A percentile compares a stretch with the other conserved stretches of the same genome.
phyloP scores from a whole-genome alignment of 2,329 filamentous ascomycete genomes.

The Xylariaceae sp. region DNA sequence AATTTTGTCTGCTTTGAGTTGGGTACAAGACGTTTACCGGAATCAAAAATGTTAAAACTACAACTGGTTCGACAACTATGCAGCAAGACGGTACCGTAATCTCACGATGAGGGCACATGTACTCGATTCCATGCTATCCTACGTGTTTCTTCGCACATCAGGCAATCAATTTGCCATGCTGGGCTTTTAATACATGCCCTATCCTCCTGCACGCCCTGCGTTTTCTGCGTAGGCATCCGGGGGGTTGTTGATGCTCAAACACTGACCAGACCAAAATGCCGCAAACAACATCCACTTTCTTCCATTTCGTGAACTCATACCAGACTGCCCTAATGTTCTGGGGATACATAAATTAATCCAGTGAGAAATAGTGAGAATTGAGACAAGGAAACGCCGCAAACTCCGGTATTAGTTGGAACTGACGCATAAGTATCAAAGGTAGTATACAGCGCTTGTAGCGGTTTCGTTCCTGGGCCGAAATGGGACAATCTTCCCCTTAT shows the following conservation, averaged over 20 bases:
- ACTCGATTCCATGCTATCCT: not conserved
- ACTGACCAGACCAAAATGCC: too few species aligned
- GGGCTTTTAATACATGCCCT: too few species aligned
- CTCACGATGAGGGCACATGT: not conserved
- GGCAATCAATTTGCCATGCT: not conserved
- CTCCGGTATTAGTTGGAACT: constrained; percentile 11
- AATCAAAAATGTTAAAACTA: not conserved
- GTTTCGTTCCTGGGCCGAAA: not conserved
- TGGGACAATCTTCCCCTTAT: not conserved
- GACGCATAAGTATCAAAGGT: constrained; percentile 6
- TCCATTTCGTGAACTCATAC: too few species aligned
- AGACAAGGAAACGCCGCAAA: constrained; percentile 9
- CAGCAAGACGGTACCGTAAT: not conserved
- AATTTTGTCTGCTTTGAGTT: too few species aligned
- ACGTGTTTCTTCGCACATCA: not conserved
- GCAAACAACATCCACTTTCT: not conserved
- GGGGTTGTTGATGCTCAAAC: too few species aligned
- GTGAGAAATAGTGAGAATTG: too few species aligned
- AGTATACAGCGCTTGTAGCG: constrained; percentile 13
- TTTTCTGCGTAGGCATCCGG: too few species aligned
- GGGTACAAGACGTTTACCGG: too few species aligned
- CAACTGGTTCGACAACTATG: not conserved
- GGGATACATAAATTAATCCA: too few species aligned
- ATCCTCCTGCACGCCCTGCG: too few species aligned
- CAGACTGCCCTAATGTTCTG: too few species aligned